Conservation (phyloP, 129 eudicot species). For the Flaveria sonorensis region DNA sequence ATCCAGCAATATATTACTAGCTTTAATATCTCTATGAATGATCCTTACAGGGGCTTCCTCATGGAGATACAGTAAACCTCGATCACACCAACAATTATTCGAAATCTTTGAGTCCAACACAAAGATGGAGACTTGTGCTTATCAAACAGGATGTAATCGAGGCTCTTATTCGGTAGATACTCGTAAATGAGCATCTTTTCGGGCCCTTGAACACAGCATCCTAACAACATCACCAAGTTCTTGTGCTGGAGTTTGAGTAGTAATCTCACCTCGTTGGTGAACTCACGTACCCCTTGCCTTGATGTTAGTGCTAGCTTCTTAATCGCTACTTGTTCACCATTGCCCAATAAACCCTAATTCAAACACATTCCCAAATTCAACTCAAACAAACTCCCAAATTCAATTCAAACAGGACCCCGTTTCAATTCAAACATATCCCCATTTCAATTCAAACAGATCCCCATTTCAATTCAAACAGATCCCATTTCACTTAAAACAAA, state of each 20-base stretch:
- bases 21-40: too few relatives aligned
- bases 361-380: too few relatives aligned
- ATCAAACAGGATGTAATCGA: too few relatives aligned
- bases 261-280: conserved; percentile 82
- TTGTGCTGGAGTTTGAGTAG: conserved; percentile 74
- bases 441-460: too few relatives aligned
- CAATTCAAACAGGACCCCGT: too few relatives aligned
- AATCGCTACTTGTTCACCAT: conserved; percentile 83
- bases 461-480: too few relatives aligned
- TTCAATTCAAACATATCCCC: too few relatives aligned
- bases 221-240: conserved; percentile 73
- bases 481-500: too few relatives aligned
- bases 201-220: conserved; percentile 87
- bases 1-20: too few relatives aligned
- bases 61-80: conserved; percentile 91
- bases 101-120: conserved; percentile 65
- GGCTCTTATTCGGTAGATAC: background rate
- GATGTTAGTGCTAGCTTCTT: conserved; percentile 76
- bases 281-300: conserved; percentile 74
- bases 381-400: too few relatives aligned
- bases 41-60: conserved; percentile 59
- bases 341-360: conserved; percentile 69
- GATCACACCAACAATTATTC: conserved; percentile 55
- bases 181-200: conserved; percentile 95
- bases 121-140: conserved; percentile 32